Evolutionary conservation across 805 yeast species (phyloP), one percentile per base, ranked within the genome.

Genomic region (Candida insectorum): DNA sequence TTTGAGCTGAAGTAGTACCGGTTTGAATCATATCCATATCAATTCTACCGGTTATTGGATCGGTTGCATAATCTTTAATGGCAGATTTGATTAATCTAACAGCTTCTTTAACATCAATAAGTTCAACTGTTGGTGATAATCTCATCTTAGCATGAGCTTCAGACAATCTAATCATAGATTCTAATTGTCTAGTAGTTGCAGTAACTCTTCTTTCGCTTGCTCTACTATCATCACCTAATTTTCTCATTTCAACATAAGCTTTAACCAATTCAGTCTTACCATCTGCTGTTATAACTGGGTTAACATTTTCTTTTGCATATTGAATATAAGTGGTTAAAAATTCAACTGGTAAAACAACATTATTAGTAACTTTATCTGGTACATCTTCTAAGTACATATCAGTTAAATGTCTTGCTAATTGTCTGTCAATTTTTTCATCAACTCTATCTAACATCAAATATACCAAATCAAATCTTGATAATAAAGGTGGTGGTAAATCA

Each of bases 71-170:
- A 44, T 93, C 97, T 57, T 93, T 93, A 45, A 93, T 85, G 10
- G 99, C 99, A 3, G 95, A 77, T 48, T 84, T 80, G 54, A 91
- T 93, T 45, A 93, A 69, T 45, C 99, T 75, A 3, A 89, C 97
- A 0, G 97, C 95, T 56, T 93, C 99, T 40, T 73, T 71, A 5
- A 93, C 98, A 58, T 93, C 99, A 18, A 69, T 71, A 16, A 84
- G 67, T 34, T 80, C 82, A 4, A 93, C 99, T 0, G 48, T 54
- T 1, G 69, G 62, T 1, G 91, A 74, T 19, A 93, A 69, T 48
- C 96, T 78, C 95, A 93, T 85, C 62, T 88, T 89, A 2, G 99
- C 98, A 56, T 93, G 97, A 0, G 97, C 98, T 62, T 93, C 98
- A 0, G 95, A 62, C 32, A 93, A 69, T 53, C 98, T 79, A 45